Conservation (phyloP, 1,139 yeast genomes). For the Pichia sp. region DNA sequence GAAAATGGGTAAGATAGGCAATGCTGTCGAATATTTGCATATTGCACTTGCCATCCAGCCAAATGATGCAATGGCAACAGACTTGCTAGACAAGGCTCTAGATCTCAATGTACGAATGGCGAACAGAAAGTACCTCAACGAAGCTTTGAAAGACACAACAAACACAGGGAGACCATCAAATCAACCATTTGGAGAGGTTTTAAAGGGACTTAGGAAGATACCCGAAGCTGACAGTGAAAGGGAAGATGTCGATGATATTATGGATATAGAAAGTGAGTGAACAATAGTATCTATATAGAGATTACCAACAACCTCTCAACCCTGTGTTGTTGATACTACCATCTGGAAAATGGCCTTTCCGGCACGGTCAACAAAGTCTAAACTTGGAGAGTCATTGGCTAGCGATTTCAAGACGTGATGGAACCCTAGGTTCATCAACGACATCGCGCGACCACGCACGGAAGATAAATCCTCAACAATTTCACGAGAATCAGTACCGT, state of each 20-base stretch:
- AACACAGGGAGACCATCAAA: background rate
- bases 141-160: conserved; percentile 6
- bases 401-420: conserved; percentile 29
- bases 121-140: conserved; percentile 26
- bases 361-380: conserved; percentile 44
- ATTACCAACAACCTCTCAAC: background rate
- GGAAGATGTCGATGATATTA: conserved; percentile 51
- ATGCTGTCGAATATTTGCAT: conserved; percentile 74
- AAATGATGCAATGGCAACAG: conserved; percentile 78
- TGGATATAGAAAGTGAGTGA: conserved; percentile 52
- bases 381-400: conserved; percentile 26
- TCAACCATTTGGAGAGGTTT: background rate
- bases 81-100: conserved; percentile 71
- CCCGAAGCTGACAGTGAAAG: conserved; percentile 21
- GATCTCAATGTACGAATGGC: conserved; percentile 47
- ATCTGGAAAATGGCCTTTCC: conserved; percentile 37
- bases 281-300: background rate
- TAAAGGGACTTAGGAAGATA: conserved; percentile 1
- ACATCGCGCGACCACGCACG: conserved; percentile 21
- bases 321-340: conserved; percentile 11
- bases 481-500: background rate
- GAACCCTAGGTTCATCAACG: conserved; percentile 36
- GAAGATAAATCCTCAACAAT: conserved; percentile 7
- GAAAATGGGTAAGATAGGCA: conserved; percentile 54
- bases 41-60: conserved; percentile 76